A percentile compares a stretch with the other conserved stretches of the same genome.
Evolutionary conservation across 805 yeast species (phyloP).

Genomic region (Lipomyces kockii): DNA sequence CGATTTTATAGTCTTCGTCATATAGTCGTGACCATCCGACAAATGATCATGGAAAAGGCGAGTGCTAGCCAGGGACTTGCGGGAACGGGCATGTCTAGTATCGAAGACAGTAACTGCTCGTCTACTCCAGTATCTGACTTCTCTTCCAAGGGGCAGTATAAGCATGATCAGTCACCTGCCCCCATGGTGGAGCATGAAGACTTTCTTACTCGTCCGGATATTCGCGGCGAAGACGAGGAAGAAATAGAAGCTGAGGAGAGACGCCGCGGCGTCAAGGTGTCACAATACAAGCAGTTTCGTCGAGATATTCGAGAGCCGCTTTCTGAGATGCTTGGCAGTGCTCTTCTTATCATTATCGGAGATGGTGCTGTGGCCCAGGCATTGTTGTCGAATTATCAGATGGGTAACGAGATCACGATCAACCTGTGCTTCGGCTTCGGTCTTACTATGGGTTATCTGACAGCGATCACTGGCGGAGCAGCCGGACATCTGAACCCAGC

Average conservation of each 20-base stretch:
- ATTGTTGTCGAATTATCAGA: constrained; percentile 46
- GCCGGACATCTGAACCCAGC: constrained; percentile 66
- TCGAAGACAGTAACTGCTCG: constrained; percentile 6
- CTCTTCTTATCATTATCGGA: constrained; percentile 54
- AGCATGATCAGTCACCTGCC: neutral
- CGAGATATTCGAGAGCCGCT: constrained; percentile 52
- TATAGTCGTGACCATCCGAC: neutral
- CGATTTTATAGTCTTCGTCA: too few species aligned
- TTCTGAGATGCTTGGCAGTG: constrained; percentile 59
- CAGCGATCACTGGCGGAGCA: constrained; percentile 57
- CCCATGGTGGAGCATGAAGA: constrained; percentile 11
- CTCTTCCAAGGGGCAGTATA: neutral
- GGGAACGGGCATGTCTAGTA: neutral
- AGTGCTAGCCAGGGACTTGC: neutral
- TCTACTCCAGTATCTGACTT: neutral
- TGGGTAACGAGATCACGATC: constrained; percentile 52
- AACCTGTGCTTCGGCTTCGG: constrained; percentile 61
- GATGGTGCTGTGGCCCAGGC: constrained; percentile 56
- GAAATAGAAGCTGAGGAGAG: constrained; percentile 19
- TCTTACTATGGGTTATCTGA: constrained; percentile 56
- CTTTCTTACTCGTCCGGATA: constrained; percentile 25
- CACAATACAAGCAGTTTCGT: constrained; percentile 23
- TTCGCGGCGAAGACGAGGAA: constrained; percentile 23
- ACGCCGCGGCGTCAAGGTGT: constrained; percentile 5
- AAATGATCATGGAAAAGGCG: neutral